Evolutionary conservation across 2,329 filamentous ascomycete species (phyloP), one percentile per base, ranked within the genome.

Genomic region (Seiridium cupressi): DNA sequence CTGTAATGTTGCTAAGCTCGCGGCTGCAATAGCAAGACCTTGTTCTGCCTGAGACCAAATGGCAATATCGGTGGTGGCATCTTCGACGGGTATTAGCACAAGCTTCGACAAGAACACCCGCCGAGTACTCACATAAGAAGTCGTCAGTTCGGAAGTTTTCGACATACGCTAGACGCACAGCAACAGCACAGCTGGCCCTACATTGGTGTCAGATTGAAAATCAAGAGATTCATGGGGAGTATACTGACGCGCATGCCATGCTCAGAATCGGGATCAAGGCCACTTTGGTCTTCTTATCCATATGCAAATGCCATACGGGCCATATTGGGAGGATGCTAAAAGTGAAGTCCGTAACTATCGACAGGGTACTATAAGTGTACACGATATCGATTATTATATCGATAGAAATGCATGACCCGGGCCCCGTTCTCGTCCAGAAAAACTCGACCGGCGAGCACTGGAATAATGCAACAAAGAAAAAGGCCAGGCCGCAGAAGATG

Each of bases 221-320:
- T 4, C 31, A 34, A 36, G 26, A 13, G 40, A 11, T 18, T 3
- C 4, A 13, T 44, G 4, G 31, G 40, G 32, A 11, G n/a, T 36
- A 31, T 6, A 62, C 58, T 57, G 58, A 61, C 70, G 73, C 62
- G 62, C 81, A 80, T 18, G 81, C 84, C 66, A 84, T 74, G 38
- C 77, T 76, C 8, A 85, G 65, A 57, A 84, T 78, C n/a, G 73
- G 74, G 3, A 74, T 76, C n/a, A 83, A 71, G 1, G 80, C 73
- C 9, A 71, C 40, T 65, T 84, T 84, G 0, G 77, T 79, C 55
- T 71, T 74, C 3, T 59, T 59, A 42, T 76, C 77, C 79, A 84
- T 83, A 49, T 82, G 74, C 32, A 83, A 64, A 44, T 76, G 72
- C 73, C 74, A 77, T 2, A 84, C 75, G 5, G 84, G 71, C 55